Evolutionary conservation across 2,329 filamentous ascomycete species (phyloP), one percentile per base, ranked within the genome.

Genomic region (Epichloe festucae): DNA sequence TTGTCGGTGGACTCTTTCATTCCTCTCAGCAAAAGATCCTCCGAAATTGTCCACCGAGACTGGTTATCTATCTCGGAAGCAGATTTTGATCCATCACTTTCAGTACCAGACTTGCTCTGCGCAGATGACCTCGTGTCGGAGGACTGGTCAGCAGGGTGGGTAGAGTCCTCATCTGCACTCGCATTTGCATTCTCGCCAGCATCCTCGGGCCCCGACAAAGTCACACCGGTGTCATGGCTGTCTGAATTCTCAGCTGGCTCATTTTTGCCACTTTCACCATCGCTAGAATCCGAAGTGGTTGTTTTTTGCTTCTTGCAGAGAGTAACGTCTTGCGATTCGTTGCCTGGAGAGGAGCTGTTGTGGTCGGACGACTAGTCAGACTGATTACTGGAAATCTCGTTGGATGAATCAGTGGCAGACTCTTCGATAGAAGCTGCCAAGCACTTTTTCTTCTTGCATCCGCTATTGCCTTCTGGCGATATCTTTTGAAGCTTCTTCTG

Each of bases 11-110:
- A 57, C 34, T 62, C 60, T 51, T 67, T 70, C 64, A 70, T 66
- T 39, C 61, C 59, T 2, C 60, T 52, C 6, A 70, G 61, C 4
- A 66, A 54, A 11, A 55, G 54, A 48, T 70, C 67, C 27, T 70
- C 63, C 0, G 68, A 70, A 8, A 63, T 48, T 10, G 64, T 60
- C 68, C 68, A 70, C 4, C 34, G 53, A 4, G 51, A 49, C 27
- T 35, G 15, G 21, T 21, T 11, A 4, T 31, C 17, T 17, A 6
- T 42, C n/a, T n/a, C 40, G 40, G 40, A 42, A 17, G 40, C 15
- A 17, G 6, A 12, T 1, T 23, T 12, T 10, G 8, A 21, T 6
- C 12, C 40, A 11, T 14, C 2, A 42, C 11, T 19, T 11, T 42
- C 17, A 14, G 17, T 5, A 19, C 10, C 31, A 31, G 31, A 31